Base-by-base conservation (phyloP, 768 basidiomycete genomes). In the Nidula microcarpa region DNA sequence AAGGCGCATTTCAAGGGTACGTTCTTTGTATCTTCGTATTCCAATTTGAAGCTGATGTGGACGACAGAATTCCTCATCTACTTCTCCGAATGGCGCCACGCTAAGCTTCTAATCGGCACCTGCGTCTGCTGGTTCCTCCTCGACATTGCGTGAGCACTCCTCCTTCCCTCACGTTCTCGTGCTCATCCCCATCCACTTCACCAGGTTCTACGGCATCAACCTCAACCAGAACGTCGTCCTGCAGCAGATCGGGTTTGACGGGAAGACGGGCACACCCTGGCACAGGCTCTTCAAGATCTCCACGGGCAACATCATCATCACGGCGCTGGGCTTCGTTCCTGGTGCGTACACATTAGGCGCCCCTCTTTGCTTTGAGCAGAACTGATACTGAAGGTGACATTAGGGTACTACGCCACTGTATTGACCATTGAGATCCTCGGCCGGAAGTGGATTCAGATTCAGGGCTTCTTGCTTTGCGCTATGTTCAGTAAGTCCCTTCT, bases 251-350 rank as follows among this genome's bases (percentile, higher is more conserved):
- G 87, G 87, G 0, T 89, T 77, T 60, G 85, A 75, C 47, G 87
- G 86, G 9, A 67, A 55, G 32, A 65, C 65, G 0, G 87, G 82
- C 2, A 76, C 80, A 0, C 69, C 82, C 6, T 87, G 85, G 85
- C 66, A 84, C 43, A 75, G 80, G 17, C 73, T 91, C 7, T 88
- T 84, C 77, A 81, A 85, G 51, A 72, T 89, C 18, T 78, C 83
- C 0, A 78, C 78, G 0, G 88, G 88, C 4, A 82, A 81, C 55
- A 74, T 91, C 39, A 88, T 90, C 64, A 79, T 91, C 56, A 86
- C 86, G 1, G 81, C 74, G 2, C 78, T 89, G n/a, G 89, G 90
- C 34, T 91, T 89, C 62, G 84, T 91, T 4, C 89, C 90, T 13
- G 89, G 82, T 80, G 55, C n/a, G 57, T 54, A 18, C 43, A 2